A percentile compares a stretch with the other conserved stretches of the same genome.
Conservation (phyloP, 2,329 filamentous ascomycete species). For the Fonsecaea pedrosoi region DNA sequence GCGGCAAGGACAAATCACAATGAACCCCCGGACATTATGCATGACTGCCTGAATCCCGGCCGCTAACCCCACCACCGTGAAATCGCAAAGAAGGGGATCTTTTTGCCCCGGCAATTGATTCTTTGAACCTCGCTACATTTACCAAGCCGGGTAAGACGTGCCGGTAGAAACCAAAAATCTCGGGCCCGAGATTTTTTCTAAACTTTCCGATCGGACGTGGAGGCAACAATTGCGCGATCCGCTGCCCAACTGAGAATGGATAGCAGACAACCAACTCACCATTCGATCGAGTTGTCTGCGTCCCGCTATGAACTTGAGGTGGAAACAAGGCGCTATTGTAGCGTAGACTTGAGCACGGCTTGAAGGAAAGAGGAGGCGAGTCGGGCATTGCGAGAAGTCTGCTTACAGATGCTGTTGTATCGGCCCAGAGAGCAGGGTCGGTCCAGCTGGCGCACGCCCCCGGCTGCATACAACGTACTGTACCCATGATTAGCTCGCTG, state of each 20-base stretch:
- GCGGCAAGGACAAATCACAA: conserved; percentile 3
- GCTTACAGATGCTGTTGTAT: background rate
- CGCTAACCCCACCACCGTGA: conserved; percentile 10
- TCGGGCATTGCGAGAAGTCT: background rate
- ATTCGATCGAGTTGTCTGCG: background rate
- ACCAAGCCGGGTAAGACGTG: conserved; percentile 1
- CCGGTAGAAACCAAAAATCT: conserved; percentile 1
- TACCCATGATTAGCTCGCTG: too few species aligned
- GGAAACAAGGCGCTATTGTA: background rate
- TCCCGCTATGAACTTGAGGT: background rate
- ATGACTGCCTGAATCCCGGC: conserved; percentile 18
- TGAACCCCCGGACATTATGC: conserved; percentile 27
- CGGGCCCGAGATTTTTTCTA: background rate
- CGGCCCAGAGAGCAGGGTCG: background rate
- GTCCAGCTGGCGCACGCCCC: background rate
- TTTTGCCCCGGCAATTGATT: conserved; percentile 16
- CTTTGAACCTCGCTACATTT: conserved; percentile 3
- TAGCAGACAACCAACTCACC: background rate
- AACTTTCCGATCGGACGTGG: background rate
- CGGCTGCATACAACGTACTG: background rate
- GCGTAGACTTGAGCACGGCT: too few species aligned
- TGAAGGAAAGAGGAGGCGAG: too few species aligned
- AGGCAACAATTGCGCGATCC: background rate
- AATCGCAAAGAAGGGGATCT: background rate
- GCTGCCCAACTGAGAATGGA: background rate